A percentile compares a stretch with the other conserved stretches of the same genome.
Conservation (phyloP, 352 stramenopile genomes). For the Phytophthora europaea region DNA sequence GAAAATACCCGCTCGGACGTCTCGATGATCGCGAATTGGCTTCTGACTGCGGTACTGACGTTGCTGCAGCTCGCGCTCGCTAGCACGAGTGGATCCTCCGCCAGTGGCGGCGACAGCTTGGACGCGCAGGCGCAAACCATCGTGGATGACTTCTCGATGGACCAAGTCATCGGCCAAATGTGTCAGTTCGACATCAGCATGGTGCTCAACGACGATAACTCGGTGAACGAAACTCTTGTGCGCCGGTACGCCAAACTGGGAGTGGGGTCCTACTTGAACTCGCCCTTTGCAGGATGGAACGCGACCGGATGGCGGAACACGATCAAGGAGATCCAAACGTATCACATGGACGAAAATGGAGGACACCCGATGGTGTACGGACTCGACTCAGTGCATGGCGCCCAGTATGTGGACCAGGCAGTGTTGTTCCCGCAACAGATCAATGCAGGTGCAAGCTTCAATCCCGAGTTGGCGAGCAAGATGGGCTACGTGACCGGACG, state of each 20-base stretch:
- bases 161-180: slow-evolving; percentile 88
- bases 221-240: slow-evolving; percentile 33
- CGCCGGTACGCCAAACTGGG: slow-evolving; percentile 69
- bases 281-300: slow-evolving; percentile 50
- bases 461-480: slow-evolving; percentile 60
- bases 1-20: slow-evolving; percentile 14
- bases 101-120: slow-evolving; percentile 9
- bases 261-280: slow-evolving; percentile 90
- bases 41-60: not conserved
- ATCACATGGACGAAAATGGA: slow-evolving; percentile 68
- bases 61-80: slow-evolving; percentile 12
- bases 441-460: slow-evolving; percentile 89
- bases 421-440: slow-evolving; percentile 91
- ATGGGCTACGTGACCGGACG: slow-evolving; percentile 78
- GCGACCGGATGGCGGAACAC: slow-evolving; percentile 62
- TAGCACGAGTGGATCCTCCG: slow-evolving; percentile 1
- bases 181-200: slow-evolving; percentile 88
- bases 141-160: slow-evolving; percentile 32
- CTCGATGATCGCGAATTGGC: slow-evolving; percentile 16
- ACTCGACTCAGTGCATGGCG: slow-evolving; percentile 90
- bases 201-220: slow-evolving; percentile 56
- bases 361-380: slow-evolving; percentile 83
- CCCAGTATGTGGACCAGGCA: slow-evolving; percentile 83
- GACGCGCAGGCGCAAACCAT: slow-evolving; percentile 32
- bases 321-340: slow-evolving; percentile 75